Evolutionary conservation across 2,329 filamentous ascomycete species (phyloP).

Genomic region (Blumeriella jaapii): DNA sequence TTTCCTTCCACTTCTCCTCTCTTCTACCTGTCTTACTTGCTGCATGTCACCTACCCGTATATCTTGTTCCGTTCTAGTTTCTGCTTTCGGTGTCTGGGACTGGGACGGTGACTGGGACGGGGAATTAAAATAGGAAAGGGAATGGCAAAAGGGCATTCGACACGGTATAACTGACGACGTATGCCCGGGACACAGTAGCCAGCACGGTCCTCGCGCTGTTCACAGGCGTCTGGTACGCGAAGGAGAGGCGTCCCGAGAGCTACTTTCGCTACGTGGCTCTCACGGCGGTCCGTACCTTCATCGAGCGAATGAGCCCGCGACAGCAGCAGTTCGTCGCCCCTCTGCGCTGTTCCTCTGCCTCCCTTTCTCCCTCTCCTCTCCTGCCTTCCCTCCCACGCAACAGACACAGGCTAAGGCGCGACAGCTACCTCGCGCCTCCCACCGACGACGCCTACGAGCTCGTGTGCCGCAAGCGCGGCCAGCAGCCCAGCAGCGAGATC

Average conservation of each 20-base stretch:
- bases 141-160: no score
- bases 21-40: no score
- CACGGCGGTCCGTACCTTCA: conserved; percentile 12
- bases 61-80: no score
- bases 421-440: conserved; percentile 14
- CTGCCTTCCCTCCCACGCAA: background rate
- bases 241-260: conserved; percentile 8
- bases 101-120: no score
- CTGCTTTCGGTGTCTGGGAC: no score
- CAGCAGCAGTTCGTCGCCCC: conserved; percentile 18
- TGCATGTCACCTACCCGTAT: no score
- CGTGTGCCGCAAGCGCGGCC: conserved; percentile 17
- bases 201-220: conserved; percentile 13
- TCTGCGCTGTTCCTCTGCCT: background rate
- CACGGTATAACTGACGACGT: no score
- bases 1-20: background rate
- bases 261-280: conserved; percentile 16
- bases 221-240: conserved; percentile 12
- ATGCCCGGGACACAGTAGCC: conserved; percentile 6
- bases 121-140: no score
- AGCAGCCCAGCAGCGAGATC: conserved; percentile 17
- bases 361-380: background rate
- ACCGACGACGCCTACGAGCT: conserved; percentile 19
- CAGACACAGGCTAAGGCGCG: background rate
- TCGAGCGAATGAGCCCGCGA: conserved; percentile 9